A percentile compares a stretch with the other conserved stretches of the same genome.
These are phyloP conservation scores for Lactarius evosmus DNA, from an alignment of 768 basidiomycete genomes.

Conservation along the genomic window DNA sequence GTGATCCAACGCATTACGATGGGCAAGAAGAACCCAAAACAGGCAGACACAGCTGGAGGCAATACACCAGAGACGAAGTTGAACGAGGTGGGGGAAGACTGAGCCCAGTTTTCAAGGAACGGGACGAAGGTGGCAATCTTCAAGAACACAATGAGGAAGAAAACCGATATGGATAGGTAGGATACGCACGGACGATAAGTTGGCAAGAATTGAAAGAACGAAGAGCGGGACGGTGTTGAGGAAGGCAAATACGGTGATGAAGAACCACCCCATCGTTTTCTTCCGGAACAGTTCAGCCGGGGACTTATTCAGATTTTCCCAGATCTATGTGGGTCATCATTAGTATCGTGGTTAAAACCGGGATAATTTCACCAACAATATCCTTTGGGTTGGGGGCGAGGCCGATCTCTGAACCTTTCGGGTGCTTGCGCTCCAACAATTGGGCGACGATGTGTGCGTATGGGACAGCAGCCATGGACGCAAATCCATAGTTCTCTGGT, in stretches of 20 bases:
- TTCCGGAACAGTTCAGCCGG: constrained; percentile 64
- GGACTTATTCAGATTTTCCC: constrained; percentile 83
- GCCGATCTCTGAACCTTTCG: constrained; percentile 66
- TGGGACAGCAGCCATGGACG: constrained; percentile 83
- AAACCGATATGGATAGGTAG: constrained; percentile 9
- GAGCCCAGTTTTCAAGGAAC: constrained; percentile 73
- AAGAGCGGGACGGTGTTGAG: constrained; percentile 93
- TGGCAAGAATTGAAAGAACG: constrained; percentile 87
- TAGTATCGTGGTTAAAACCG: not conserved
- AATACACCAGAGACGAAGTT: constrained; percentile 88
- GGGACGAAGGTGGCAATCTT: constrained; percentile 64
- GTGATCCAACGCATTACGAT: constrained; percentile 84
- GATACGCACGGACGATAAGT: constrained; percentile 69
- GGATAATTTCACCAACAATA: constrained; percentile 50
- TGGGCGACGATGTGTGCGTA: constrained; percentile 86
- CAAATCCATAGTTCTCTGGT: constrained; percentile 90
- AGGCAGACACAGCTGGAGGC: constrained; percentile 81
- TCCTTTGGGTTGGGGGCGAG: constrained; percentile 89
- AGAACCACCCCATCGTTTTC: constrained; percentile 69
- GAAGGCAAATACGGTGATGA: constrained; percentile 79
- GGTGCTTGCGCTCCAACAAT: constrained; percentile 61
- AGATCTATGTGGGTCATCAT: constrained; percentile 52
- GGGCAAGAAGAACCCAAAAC: constrained; percentile 90
- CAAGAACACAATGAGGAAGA: constrained; percentile 22
- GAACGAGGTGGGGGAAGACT: constrained; percentile 62